These are phyloP conservation scores for Microascus cirrosus DNA, from an alignment of 2,329 filamentous ascomycete species.

Conservation along the genomic window DNA sequence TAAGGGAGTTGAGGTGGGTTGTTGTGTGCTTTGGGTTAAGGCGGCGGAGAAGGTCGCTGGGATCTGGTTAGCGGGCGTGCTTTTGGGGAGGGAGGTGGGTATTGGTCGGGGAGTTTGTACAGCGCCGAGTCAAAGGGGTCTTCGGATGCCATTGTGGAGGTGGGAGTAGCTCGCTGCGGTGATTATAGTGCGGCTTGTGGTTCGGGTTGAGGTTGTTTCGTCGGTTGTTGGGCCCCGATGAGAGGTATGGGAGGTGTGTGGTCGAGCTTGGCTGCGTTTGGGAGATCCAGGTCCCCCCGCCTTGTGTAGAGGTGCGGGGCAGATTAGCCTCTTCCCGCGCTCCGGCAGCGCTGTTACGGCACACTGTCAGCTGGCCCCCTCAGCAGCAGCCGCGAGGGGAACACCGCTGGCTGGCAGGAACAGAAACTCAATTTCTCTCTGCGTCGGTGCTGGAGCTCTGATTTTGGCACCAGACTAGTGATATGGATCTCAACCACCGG, in stretches of 20 bases:
- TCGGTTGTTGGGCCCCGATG: not conserved
- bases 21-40: slow-evolving; percentile 91
- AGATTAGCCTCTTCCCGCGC: not conserved
- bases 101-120: slow-evolving; percentile 33
- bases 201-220: not conserved
- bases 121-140: slow-evolving; percentile 68
- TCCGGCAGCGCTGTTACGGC: not conserved
- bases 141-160: slow-evolving; percentile 33
- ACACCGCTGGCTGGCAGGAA: not conserved
- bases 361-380: not conserved
- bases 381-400: not conserved
- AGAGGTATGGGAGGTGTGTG: not conserved
- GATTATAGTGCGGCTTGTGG: not conserved
- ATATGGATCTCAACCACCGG: not conserved
- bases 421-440: not conserved
- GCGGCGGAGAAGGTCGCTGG: slow-evolving; percentile 91
- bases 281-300: not conserved
- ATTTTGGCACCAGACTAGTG: too few species aligned
- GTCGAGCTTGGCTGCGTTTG: not conserved
- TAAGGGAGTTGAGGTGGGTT: slow-evolving; percentile 78
- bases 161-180: not conserved
- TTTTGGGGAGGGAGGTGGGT: slow-evolving; percentile 1
- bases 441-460: too few species aligned
- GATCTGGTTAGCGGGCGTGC: not conserved
- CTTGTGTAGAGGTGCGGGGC: not conserved